Conservation (phyloP, 495 filamentous ascomycete genomes). For the Aspergillus sclerotioniger region DNA sequence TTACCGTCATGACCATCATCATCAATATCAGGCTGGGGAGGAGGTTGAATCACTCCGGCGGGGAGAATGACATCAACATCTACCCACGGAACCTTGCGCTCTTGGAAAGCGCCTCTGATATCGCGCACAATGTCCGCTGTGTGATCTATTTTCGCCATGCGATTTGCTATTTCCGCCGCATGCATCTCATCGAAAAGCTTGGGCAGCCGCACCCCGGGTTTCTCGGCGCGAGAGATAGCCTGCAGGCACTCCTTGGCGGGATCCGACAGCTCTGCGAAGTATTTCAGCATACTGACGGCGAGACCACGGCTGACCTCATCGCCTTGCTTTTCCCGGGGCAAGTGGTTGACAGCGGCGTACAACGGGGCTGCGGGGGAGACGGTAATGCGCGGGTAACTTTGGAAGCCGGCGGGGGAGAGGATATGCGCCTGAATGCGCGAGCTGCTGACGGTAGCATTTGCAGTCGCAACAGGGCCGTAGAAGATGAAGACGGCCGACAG, state of each 20-base stretch:
- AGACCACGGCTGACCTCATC: conserved; percentile 86
- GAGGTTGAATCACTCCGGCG: conserved; percentile 61
- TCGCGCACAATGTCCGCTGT: conserved; percentile 66
- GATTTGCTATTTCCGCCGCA: conserved; percentile 82
- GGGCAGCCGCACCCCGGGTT: conserved; percentile 44
- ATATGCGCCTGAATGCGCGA: conserved; percentile 92
- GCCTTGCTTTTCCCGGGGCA: conserved; percentile 92
- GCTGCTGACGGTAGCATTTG: conserved; percentile 80
- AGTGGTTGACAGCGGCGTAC: conserved; percentile 84
- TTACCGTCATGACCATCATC: conserved; percentile 26
- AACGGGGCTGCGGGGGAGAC: conserved; percentile 93
- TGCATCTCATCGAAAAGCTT: conserved; percentile 86
- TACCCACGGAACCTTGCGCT: conserved; percentile 75
- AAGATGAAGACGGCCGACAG: conserved; percentile 78
- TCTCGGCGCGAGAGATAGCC: conserved; percentile 32
- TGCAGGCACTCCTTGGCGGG: conserved; percentile 60
- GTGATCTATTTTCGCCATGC: conserved; percentile 76
- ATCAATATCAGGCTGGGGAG: conserved; percentile 38
- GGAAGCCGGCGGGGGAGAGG: conserved; percentile 82
- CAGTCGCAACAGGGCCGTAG: conserved; percentile 78
- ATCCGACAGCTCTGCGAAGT: conserved; percentile 83
- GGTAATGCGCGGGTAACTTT: conserved; percentile 83
- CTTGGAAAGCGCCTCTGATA: conserved; percentile 68
- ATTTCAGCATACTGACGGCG: conserved; percentile 88
- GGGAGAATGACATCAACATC: conserved; percentile 89